A percentile compares a stretch with the other conserved stretches of the same genome.
Conservation (phyloP, 129 eudicot species). For the Ambrosia artemisiifolia region DNA sequence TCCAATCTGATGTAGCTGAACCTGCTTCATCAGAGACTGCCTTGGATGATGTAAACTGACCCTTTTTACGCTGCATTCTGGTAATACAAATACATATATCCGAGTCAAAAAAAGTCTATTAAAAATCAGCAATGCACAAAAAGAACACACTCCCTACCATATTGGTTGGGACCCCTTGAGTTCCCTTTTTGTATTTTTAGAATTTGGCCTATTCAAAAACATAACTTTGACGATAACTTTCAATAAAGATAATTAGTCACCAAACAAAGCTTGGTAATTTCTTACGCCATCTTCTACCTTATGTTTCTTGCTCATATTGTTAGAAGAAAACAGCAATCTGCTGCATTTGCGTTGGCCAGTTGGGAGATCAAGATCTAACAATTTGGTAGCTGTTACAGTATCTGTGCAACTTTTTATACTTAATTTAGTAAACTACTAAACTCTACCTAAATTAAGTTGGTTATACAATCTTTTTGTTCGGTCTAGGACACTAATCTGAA, state of each 20-base stretch:
- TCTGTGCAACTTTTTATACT: too few species aligned
- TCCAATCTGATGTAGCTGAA: constrained; percentile 68
- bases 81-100: constrained; percentile 4
- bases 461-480: too few species aligned
- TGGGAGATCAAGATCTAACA: too few species aligned
- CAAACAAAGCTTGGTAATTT: neutral
- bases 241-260: neutral
- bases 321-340: too few species aligned
- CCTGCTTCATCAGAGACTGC: constrained; percentile 53
- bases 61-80: constrained; percentile 95
- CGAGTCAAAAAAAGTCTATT: neutral
- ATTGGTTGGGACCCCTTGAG: neutral
- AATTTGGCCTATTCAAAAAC: neutral
- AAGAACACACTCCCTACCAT: neutral
- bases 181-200: neutral
- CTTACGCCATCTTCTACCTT: neutral
- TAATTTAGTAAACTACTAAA: too few species aligned
- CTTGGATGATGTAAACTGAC: constrained; percentile 87
- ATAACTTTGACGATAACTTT: neutral
- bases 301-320: too few species aligned
- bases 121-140: neutral
- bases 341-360: too few species aligned
- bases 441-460: too few species aligned
- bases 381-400: too few species aligned
- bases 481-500: too few species aligned